Evolutionary conservation across 352 stramenopile genomes (phyloP).

Genomic region (Saprolegnia diclina): DNA sequence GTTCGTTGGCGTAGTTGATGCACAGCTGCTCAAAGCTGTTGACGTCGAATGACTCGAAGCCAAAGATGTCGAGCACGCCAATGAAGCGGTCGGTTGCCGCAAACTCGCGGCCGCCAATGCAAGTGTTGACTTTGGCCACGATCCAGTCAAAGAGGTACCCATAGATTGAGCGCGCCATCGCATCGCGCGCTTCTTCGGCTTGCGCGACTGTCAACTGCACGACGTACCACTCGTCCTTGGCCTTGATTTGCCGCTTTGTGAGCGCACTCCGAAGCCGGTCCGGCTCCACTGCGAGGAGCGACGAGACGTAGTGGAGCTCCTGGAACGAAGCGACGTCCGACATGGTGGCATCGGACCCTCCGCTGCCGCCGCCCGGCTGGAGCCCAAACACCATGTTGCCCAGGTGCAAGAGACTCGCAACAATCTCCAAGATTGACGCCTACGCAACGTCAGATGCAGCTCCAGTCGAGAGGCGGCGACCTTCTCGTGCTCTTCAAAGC

Average conservation of each 20-base stretch:
- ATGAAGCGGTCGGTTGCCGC: slow-evolving; percentile 25
- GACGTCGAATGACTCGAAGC: slow-evolving; percentile 32
- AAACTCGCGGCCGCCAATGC: not conserved
- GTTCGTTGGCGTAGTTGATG: slow-evolving; percentile 37
- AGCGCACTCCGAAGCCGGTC: slow-evolving; percentile 58
- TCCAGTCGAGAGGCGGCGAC: slow-evolving; percentile 22
- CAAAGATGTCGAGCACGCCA: slow-evolving; percentile 36
- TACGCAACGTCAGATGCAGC: not conserved
- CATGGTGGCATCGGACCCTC: slow-evolving; percentile 9
- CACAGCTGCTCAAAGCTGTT: slow-evolving; percentile 36
- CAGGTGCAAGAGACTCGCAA: slow-evolving; percentile 42
- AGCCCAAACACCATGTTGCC: slow-evolving; percentile 49
- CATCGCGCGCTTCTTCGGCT: slow-evolving; percentile 60
- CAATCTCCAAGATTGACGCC: slow-evolving; percentile 31
- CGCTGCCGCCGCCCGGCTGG: slow-evolving; percentile 24
- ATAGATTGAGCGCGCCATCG: slow-evolving; percentile 84
- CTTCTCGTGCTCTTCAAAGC: slow-evolving; percentile 35
- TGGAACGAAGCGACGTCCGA: slow-evolving; percentile 21
- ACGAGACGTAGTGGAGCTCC: slow-evolving; percentile 37
- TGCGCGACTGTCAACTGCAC: slow-evolving; percentile 38
- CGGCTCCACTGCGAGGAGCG: slow-evolving; percentile 52
- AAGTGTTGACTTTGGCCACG: slow-evolving; percentile 40
- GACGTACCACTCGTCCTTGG: slow-evolving; percentile 52
- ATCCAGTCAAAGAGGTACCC: slow-evolving; percentile 82
- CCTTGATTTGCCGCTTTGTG: slow-evolving; percentile 65